Evolutionary conservation across 2,329 filamentous ascomycete species (phyloP).

Genomic region (Tolypocladium tropicale): DNA sequence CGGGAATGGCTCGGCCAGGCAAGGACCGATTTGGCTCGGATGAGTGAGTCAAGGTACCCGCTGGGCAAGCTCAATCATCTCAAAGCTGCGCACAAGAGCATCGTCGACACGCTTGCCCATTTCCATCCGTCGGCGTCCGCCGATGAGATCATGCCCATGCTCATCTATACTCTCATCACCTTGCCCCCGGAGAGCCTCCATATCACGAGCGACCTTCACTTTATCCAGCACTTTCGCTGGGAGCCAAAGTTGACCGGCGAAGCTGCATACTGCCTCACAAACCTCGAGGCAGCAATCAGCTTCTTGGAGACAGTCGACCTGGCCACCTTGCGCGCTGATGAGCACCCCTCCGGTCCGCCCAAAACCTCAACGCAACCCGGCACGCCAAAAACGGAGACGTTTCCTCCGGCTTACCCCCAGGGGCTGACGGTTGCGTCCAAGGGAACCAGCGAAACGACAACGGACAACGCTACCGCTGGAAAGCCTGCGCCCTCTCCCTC

Average conservation of each 20-base stretch:
- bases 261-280: constrained; percentile 91
- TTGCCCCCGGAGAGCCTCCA: constrained; percentile 77
- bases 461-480: constrained; percentile 20
- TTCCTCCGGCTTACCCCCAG: constrained; percentile 45
- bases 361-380: constrained; percentile 42
- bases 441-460: constrained; percentile 20
- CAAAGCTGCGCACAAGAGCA: constrained; percentile 82
- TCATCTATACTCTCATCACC: constrained; percentile 93
- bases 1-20: constrained; percentile 63
- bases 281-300: constrained; percentile 86
- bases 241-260: constrained; percentile 83
- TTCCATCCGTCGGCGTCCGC: constrained; percentile 76
- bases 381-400: constrained; percentile 41
- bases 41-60: constrained; percentile 82
- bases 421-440: constrained; percentile 25
- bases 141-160: constrained; percentile 91
- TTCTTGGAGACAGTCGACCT: constrained; percentile 95
- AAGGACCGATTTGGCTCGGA: constrained; percentile 57
- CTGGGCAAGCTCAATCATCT: constrained; percentile 84
- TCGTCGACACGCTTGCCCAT: constrained; percentile 72
- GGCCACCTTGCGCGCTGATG: constrained; percentile 74
- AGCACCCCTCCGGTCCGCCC: constrained; percentile 56
- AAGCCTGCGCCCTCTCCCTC: constrained; percentile 27
- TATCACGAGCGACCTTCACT: constrained; percentile 88
- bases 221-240: constrained; percentile 86